Percentiles rank a stretch among this genome's conserved stretches.
Conservation (phyloP, 2,329 filamentous ascomycete genomes). For the Colletotrichum agaves region DNA sequence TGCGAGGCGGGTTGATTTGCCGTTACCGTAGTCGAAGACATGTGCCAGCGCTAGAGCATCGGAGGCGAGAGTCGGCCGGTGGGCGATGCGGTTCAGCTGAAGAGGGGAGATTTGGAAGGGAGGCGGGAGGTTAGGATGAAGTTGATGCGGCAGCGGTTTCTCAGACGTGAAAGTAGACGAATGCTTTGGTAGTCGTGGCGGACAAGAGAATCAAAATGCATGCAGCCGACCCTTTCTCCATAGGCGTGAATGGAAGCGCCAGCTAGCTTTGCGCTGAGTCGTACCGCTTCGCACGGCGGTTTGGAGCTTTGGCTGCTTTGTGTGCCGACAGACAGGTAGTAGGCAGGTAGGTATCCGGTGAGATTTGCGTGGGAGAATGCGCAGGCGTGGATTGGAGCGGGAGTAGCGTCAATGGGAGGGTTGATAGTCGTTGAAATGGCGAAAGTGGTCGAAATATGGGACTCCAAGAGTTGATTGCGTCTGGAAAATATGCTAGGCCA, state of each 20-base stretch:
- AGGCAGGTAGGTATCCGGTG: too few species aligned
- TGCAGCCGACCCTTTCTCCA: slow-evolving; percentile 16
- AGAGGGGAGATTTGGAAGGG: background rate
- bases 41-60: slow-evolving; percentile 34
- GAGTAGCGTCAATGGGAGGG: background rate
- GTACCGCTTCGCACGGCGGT: slow-evolving; percentile 12
- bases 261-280: background rate
- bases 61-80: slow-evolving; percentile 12
- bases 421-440: background rate
- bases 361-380: background rate
- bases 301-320: slow-evolving; percentile 7
- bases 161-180: background rate
- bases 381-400: background rate
- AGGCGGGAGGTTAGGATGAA: background rate
- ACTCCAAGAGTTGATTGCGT: too few species aligned
- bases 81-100: slow-evolving; percentile 17
- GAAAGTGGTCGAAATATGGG: background rate
- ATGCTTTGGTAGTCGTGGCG: background rate
- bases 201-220: slow-evolving; percentile 11
- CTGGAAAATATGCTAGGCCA: background rate
- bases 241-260: background rate
- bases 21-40: slow-evolving; percentile 36
- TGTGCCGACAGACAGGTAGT: background rate
- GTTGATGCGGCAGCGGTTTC: background rate
- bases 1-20: slow-evolving; percentile 12